Evolutionary conservation across 495 filamentous ascomycete species (phyloP), one percentile per base, ranked within the genome.

Genomic region (Penicillium diatomitis): DNA sequence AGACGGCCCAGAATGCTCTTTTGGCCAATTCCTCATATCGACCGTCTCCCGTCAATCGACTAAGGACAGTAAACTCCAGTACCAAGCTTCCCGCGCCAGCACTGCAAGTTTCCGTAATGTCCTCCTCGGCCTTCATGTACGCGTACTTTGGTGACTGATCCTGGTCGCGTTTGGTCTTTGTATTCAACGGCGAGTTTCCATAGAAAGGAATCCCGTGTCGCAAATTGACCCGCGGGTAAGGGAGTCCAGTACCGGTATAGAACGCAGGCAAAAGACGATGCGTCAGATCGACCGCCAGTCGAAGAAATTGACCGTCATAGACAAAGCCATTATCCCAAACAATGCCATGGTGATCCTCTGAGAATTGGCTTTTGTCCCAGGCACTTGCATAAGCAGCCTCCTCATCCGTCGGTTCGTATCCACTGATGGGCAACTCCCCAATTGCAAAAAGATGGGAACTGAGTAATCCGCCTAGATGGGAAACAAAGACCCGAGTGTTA

Each of bases 71-170:
- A 53, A 98, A 95, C 62, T 98, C 92, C 0, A 98, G 75, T 8
- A 96, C 84, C 6, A 98, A 74, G 63, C 90, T 96, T 37, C 94
- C 92, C 5, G 92, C 92, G 33, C 94, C 92, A 4, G 92, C 92
- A 64, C 88, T 94, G 63, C 92, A 98, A 2, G 90, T 97, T 65
- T 96, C 92, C 5, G 91, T 96, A 12, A 92, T 85, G 56, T 95
- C 90, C 7, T 76, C 67, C 2, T 69, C 68, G 1, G 47, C 32
- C 0, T 41, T 31, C 32, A 53, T n/a, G 6, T 41, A 56, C 8
- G 53, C 41, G 11, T 47, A 50, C 27, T 63, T 60, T 38, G 47
- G 38, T 29, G 55, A 55, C 6, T 47, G 41, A 0, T 46, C 48
- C 8, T 32, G 41, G 31, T 8, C 31, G 30, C 33, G 44, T 10